Base-by-base conservation (phyloP, 2,329 filamentous ascomycete genomes). In the Xylaria digitata region DNA sequence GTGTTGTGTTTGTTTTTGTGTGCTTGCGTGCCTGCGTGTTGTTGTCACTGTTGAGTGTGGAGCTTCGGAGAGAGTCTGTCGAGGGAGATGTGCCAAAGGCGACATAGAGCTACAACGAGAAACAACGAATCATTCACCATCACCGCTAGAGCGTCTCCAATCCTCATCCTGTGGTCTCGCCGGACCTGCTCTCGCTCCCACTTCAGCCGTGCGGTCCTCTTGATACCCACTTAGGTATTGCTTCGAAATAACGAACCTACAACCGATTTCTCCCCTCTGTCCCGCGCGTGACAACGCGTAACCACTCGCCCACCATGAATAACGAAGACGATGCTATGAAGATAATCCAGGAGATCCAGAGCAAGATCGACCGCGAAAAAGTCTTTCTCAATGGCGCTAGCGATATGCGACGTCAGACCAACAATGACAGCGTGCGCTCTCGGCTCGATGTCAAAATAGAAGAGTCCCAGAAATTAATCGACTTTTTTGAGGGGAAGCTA, bases 301-400 rank as follows among this genome's bases (percentile, higher is more conserved):
- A 65, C 75, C 56, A 50, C 72, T 21, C 34, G 69, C 65, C 67
- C 70, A 61, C 19, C 65, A 72, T 72, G 69, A 68, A 67, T 11
- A 58, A 55, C 63, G 67, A 72, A 34, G 69, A 72, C 6, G 69
- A 72, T 34, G 49, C 63, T 23, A 56, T 52, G 62, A 70, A 68
- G 61, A 61, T 58, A 46, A 69, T 72, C n/a, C 57, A 63, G 30
- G 92, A 93, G 80, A 94, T 99, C 83, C 89, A 92, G 83, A 92
- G 90, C 84, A 98, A 99, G 91, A 98, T 99, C 81, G 93, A 97
- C 85, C 90, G 95, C 80, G 96, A 99, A 83, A 95, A 94, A 86
- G 92, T 91, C 76, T 90, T 98, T 77, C 96, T 99, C 85, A 92
- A 92, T 80, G 95, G 93, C 76, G 95, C 95, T 74, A 96, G 93